Conservation (phyloP, 441 rosid species). For the Gossypium schwendimanii region DNA sequence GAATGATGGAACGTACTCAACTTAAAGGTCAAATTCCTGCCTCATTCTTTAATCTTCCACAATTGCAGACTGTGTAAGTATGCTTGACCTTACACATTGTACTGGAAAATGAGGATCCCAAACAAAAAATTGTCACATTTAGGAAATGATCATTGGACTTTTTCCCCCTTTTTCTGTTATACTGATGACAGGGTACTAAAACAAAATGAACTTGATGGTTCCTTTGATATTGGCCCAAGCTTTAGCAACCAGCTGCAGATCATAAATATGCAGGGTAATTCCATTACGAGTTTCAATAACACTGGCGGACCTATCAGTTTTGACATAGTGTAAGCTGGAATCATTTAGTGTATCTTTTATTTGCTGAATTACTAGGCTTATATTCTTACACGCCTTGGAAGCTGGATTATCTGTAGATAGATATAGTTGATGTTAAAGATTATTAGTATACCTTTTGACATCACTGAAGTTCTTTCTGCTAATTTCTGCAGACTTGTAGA, state of each 20-base stretch:
- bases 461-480: neutral
- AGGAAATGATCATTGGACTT: neutral
- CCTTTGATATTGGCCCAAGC: constrained; percentile 43
- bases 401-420: neutral
- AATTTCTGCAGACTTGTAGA: constrained; percentile 9
- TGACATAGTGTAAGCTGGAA: constrained; percentile 34
- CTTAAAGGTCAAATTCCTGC: constrained; percentile 50
- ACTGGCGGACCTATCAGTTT: constrained; percentile 11
- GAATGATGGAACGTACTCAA: constrained; percentile 49
- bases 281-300: constrained; percentile 22
- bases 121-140: neutral
- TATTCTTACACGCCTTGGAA: neutral
- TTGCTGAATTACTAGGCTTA: neutral
- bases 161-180: neutral
- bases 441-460: neutral
- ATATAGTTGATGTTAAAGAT: neutral
- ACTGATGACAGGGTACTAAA: constrained; percentile 33
- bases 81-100: neutral
- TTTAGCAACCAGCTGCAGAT: constrained; percentile 31
- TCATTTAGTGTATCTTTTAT: neutral
- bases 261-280: constrained; percentile 47
- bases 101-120: neutral
- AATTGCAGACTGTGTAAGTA: constrained; percentile 58
- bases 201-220: constrained; percentile 40
- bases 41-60: constrained; percentile 40